These are phyloP conservation scores for Cerrena zonata DNA, from an alignment of 1,284 basidiomycete species.

Conservation along the genomic window DNA sequence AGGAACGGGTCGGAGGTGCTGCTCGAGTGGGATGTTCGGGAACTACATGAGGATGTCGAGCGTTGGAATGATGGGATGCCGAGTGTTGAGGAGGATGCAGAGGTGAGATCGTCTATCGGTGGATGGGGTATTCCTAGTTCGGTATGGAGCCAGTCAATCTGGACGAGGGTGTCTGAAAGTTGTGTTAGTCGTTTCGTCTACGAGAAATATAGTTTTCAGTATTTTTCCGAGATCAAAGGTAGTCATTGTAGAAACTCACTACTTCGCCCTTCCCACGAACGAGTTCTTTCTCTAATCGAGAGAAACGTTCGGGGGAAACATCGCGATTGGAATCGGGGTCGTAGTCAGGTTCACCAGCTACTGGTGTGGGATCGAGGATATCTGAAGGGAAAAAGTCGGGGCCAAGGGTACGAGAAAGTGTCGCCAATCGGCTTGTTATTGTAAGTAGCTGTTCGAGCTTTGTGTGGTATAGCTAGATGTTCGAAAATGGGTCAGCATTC, in stretches of 20 bases:
- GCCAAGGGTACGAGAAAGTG: conserved; percentile 57
- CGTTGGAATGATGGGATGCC: conserved; percentile 31
- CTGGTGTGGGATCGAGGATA: conserved; percentile 43
- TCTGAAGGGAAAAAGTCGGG: conserved; percentile 54
- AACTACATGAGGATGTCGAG: conserved; percentile 35
- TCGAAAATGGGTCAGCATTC: neutral
- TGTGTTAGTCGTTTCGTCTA: conserved; percentile 64
- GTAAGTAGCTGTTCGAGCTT: conserved; percentile 72
- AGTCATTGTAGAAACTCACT: conserved; percentile 39
- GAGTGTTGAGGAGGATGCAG: conserved; percentile 37
- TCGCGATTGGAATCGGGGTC: conserved; percentile 48
- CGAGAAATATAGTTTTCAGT: neutral
- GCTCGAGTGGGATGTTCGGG: conserved; percentile 29
- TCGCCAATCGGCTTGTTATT: conserved; percentile 54
- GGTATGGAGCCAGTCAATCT: conserved; percentile 74
- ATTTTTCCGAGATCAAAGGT: neutral
- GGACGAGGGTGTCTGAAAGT: conserved; percentile 57
- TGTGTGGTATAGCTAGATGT: conserved; percentile 61
- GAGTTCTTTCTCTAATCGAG: conserved; percentile 73
- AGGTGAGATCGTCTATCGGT: conserved; percentile 40
- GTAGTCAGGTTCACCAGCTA: conserved; percentile 36
- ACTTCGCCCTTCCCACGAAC: conserved; percentile 75
- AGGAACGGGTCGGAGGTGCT: conserved; percentile 19
- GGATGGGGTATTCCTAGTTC: conserved; percentile 69
- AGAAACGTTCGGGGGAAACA: conserved; percentile 72